Percentiles rank a stretch among this genome's conserved stretches.
Conservation (phyloP, 2,329 filamentous ascomycete species). For the Acephala macrosclerotiorum region DNA sequence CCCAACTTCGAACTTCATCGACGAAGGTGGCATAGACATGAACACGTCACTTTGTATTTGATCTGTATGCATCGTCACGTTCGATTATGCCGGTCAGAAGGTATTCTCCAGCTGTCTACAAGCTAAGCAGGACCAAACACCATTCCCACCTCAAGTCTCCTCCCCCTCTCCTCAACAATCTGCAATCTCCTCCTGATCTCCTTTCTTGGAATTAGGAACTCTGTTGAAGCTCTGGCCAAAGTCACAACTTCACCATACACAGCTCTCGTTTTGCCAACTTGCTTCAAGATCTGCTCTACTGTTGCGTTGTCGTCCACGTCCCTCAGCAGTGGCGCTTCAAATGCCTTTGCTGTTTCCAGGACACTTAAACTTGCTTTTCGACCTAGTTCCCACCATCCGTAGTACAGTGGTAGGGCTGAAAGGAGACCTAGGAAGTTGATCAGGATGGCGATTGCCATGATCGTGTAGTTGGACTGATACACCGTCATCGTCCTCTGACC, state of each 20-base stretch:
- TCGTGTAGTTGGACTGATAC: constrained; percentile 8
- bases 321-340: constrained; percentile 9
- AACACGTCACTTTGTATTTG: too few species aligned
- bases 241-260: constrained; percentile 3
- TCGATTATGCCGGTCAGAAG: too few species aligned
- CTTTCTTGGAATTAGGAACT: background rate
- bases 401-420: background rate
- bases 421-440: constrained; percentile 7
- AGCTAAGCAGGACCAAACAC: background rate
- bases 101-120: too few species aligned
- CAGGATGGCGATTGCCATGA: background rate
- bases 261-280: background rate
- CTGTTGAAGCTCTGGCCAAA: background rate
- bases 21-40: too few species aligned
- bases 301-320: constrained; percentile 3
- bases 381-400: constrained; percentile 9
- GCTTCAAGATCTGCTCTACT: background rate
- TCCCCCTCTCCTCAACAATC: background rate
- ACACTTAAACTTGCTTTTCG: constrained; percentile 1
- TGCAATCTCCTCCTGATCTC: background rate
- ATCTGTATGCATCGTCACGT: too few species aligned
- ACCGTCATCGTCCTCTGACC: background rate
- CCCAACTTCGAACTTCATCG: too few species aligned
- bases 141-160: background rate
- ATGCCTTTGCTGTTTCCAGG: background rate